phyloP scores from a whole-genome alignment of 805 yeast genomes.

The Maudiozyma barnettii region DNA sequence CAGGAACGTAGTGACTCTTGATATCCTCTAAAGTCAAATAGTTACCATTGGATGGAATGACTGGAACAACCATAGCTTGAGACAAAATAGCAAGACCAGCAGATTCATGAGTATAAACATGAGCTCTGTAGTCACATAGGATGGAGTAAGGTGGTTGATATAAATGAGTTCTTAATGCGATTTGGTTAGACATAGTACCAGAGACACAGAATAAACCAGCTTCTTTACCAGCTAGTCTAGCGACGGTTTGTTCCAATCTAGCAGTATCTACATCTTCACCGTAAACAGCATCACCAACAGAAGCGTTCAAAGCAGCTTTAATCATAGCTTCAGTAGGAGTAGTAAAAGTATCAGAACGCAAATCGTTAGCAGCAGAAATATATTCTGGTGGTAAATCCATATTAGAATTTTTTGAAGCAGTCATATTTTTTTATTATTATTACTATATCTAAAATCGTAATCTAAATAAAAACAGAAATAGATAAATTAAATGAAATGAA shows the following conservation, averaged over 20 bases:
- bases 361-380: conserved; percentile 36
- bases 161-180: conserved; percentile 68
- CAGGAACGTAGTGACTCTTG: conserved; percentile 47
- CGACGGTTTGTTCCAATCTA: conserved; percentile 53
- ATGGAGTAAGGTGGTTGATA: conserved; percentile 72
- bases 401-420: conserved; percentile 12
- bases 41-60: conserved; percentile 64
- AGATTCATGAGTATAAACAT: conserved; percentile 76
- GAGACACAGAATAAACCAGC: conserved; percentile 78
- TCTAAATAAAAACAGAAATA: too few relatives aligned
- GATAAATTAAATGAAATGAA: too few relatives aligned
- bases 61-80: conserved; percentile 86
- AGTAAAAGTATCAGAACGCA: conserved; percentile 81
- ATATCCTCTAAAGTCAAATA: conserved; percentile 78
- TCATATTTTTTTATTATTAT: not conserved
- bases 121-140: conserved; percentile 78
- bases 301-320: conserved; percentile 43
- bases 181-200: conserved; percentile 86
- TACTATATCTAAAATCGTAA: too few relatives aligned
- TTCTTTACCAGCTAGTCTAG: conserved; percentile 64
- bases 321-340: conserved; percentile 73
- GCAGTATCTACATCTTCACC: conserved; percentile 68
- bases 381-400: conserved; percentile 23
- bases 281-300: conserved; percentile 85
- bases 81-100: conserved; percentile 85